Evolutionary conservation across 1,284 basidiomycete genomes (phyloP).

Genomic region (Cryptococcus depauperatus): DNA sequence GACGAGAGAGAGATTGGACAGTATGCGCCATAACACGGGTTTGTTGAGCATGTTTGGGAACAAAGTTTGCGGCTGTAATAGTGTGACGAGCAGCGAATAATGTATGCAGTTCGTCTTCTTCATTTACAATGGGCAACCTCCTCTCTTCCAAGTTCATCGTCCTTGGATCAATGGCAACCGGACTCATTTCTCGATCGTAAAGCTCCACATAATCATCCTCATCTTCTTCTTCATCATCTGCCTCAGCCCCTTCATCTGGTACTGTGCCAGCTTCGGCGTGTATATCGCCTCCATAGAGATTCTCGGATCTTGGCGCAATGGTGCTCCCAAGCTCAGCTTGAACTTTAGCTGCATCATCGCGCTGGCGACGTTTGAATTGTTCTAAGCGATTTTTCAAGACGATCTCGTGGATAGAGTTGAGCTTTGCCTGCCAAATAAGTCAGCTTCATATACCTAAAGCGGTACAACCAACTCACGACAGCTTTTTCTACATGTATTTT

Average conservation of each 20-base stretch:
- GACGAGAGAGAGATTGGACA: conserved; percentile 47
- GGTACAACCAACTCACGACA: conserved; percentile 63
- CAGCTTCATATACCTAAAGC: background rate
- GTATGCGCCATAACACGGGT: conserved; percentile 26
- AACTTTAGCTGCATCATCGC: conserved; percentile 86
- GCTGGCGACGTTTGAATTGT: conserved; percentile 86
- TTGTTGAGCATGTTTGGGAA: conserved; percentile 49
- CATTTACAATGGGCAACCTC: conserved; percentile 65
- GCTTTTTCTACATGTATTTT: conserved; percentile 96
- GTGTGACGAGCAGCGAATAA: conserved; percentile 64
- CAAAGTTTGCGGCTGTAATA: conserved; percentile 73
- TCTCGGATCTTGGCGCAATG: conserved; percentile 55
- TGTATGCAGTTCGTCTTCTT: conserved; percentile 56
- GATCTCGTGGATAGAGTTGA: conserved; percentile 86
- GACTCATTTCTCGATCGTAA: conserved; percentile 78
- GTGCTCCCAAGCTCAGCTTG: conserved; percentile 83
- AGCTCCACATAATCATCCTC: conserved; percentile 52
- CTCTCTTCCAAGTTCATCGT: conserved; percentile 66
- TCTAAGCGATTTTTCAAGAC: conserved; percentile 92
- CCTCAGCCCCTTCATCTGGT: conserved; percentile 49
- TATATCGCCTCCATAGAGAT: conserved; percentile 45
- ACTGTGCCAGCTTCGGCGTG: conserved; percentile 39
- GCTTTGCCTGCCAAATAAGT: conserved; percentile 59
- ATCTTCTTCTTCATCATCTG: conserved; percentile 46
- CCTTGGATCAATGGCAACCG: conserved; percentile 60